A percentile compares a stretch with the other conserved stretches of the same genome.
phyloP scores from a whole-genome alignment of 371 early-diverging fungal genomes.

The Apophysomyces variabilis region DNA sequence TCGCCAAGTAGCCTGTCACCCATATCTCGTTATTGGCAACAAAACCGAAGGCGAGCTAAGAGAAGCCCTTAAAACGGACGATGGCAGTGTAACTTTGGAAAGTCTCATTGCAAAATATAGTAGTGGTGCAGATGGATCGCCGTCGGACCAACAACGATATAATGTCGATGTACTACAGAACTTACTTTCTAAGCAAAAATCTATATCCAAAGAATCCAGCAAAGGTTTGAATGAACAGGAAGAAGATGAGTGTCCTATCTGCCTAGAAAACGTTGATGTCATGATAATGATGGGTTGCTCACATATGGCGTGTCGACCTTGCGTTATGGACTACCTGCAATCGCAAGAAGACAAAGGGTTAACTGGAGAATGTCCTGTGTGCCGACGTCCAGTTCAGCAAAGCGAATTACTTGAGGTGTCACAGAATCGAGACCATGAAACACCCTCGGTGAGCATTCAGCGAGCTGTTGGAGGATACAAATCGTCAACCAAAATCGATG shows the following conservation, averaged over 20 bases:
- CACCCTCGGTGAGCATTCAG: conserved; percentile 31
- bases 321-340: conserved; percentile 66
- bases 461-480: conserved; percentile 57
- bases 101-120: conserved; percentile 50
- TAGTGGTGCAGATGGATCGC: conserved; percentile 12
- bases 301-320: conserved; percentile 68
- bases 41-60: conserved; percentile 18
- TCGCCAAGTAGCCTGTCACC: conserved; percentile 74
- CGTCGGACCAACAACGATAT: conserved; percentile 11
- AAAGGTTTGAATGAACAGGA: conserved; percentile 3
- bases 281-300: conserved; percentile 66
- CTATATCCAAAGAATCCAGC: neutral
- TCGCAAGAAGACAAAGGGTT: conserved; percentile 58
- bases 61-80: conserved; percentile 14
- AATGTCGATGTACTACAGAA: conserved; percentile 21
- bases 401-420: conserved; percentile 57
- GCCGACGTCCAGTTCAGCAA: conserved; percentile 57
- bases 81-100: conserved; percentile 48
- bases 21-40: conserved; percentile 50
- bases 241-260: conserved; percentile 39
- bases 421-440: conserved; percentile 12
- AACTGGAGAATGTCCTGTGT: conserved; percentile 66
- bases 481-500: conserved; percentile 67
- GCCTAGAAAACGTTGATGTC: conserved; percentile 50
- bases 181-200: conserved; percentile 13